phyloP scores from a whole-genome alignment of 495 filamentous ascomycete species.

The Chlorociboria aeruginascens region DNA sequence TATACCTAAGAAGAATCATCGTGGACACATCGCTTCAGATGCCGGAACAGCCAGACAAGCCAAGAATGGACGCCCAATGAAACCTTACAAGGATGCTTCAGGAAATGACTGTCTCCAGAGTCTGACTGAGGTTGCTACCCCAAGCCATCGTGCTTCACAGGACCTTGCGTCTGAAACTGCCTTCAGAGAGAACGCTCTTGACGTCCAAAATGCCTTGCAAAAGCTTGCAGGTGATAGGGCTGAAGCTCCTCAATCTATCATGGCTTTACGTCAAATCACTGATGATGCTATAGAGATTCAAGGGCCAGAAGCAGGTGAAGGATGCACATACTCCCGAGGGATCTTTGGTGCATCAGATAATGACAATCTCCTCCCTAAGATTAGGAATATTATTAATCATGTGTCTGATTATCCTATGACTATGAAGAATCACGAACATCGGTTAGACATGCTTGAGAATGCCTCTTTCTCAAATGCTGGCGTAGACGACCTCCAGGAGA shows the following conservation, averaged over 20 bases:
- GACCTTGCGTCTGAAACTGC: constrained; percentile 3
- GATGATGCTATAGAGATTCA: not conserved
- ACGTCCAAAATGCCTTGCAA: constrained; percentile 9
- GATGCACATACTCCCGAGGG: constrained; percentile 1
- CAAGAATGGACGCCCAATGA: constrained; percentile 7
- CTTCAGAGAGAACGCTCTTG: constrained; percentile 9
- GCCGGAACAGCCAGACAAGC: not conserved
- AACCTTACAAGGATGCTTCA: constrained; percentile 14
- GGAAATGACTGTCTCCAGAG: constrained; percentile 13
- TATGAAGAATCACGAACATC: constrained; percentile 31
- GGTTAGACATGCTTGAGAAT: constrained; percentile 48
- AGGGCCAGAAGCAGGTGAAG: too few relatives aligned
- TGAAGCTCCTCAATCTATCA: not conserved
- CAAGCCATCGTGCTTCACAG: constrained; percentile 10
- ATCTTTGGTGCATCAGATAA: not conserved
- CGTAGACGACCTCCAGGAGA: constrained; percentile 47
- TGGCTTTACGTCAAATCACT: not conserved
- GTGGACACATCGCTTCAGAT: not conserved
- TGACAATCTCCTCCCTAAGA: constrained; percentile 6
- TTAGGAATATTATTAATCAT: constrained; percentile 5
- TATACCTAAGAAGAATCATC: constrained; percentile 6
- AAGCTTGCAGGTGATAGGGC: constrained; percentile 4
- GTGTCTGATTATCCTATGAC: constrained; percentile 10
- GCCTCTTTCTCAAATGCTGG: constrained; percentile 42
- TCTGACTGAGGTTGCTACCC: constrained; percentile 17